Base-by-base conservation (phyloP, 495 filamentous ascomycete species). In the Neurospora sp. region DNA sequence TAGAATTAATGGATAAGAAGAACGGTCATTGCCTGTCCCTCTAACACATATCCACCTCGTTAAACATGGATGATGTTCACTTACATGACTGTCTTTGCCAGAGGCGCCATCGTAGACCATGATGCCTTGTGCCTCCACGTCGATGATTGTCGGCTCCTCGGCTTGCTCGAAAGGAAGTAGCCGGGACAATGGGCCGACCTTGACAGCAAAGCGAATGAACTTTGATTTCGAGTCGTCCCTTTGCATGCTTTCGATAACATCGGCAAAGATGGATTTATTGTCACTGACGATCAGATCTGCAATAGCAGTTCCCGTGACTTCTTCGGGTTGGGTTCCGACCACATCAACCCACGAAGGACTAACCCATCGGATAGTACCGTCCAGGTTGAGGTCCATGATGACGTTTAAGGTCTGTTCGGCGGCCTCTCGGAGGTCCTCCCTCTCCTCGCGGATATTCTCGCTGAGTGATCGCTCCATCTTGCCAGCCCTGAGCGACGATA, bases 301-400 rank as follows among this genome's bases (percentile, higher is more conserved):
- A 75, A 99, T 94, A 70, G 91, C 84, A 70, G 88, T 92, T 70
- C 93, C 92, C 71, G 92, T 85, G 70, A 98, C 90, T 14, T 91
- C 87, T 18, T 92, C 89, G 20, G 90, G 88, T 54, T 87, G 77
- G 5, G 93, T 94, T 70, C 96, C 96, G 69, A 98, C 91, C 62
- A 99, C 92, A 78, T 97, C 93, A 73, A 89, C 89, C 96, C 96
- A 99, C n/a, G 95, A 97, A 10, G 94, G 92, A 82, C 95, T 98
- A 73, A 96, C 95, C 93, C 96, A 98, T 79, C 93, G 90, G 77
- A 99, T 91, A 46, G 88, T 91, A 69, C 93, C 93, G 77, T 97
- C 93, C 69, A 98, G 86, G 77, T 91, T 93, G 71, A 99, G 88
- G 81, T 99, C 94, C 79, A 98, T 84, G 76, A 99, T 98, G 72